Evolutionary conservation across 2,329 filamentous ascomycete species (phyloP).

Genomic region (Helicocarpus griseus): DNA sequence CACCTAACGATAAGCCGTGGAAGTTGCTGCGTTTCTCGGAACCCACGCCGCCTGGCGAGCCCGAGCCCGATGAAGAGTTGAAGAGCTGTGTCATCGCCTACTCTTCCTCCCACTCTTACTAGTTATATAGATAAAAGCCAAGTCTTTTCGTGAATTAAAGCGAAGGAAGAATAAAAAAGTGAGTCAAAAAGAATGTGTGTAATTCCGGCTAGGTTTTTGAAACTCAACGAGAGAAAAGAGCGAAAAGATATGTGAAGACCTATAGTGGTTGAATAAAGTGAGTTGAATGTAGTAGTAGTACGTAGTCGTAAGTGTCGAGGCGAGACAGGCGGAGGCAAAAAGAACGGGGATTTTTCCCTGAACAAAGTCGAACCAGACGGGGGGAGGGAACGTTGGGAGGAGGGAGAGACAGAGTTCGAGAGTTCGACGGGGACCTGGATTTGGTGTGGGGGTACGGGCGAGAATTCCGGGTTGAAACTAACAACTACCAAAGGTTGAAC

Average conservation of each 20-base stretch:
- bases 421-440: not conserved
- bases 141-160: too few relatives aligned
- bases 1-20: slow-evolving; percentile 35
- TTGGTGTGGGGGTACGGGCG: not conserved
- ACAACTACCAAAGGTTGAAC: too few relatives aligned
- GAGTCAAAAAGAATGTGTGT: not conserved
- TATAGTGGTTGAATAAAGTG: too few relatives aligned
- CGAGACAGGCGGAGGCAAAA: not conserved
- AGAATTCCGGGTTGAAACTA: too few relatives aligned
- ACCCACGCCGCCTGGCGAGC: slow-evolving; percentile 26
- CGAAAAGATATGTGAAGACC: too few relatives aligned
- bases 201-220: too few relatives aligned
- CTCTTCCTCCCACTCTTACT: not conserved
- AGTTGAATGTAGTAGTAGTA: too few relatives aligned
- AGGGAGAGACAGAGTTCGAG: not conserved
- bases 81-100: slow-evolving; percentile 35
- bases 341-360: not conserved
- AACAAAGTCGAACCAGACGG: not conserved
- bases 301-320: not conserved
- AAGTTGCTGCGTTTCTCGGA: slow-evolving; percentile 40
- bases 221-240: too few relatives aligned
- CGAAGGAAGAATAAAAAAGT: not conserved
- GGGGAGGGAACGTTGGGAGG: not conserved
- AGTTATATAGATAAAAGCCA: not conserved
- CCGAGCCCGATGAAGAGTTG: slow-evolving; percentile 30